A percentile compares a stretch with the other conserved stretches of the same genome.
phyloP scores from a whole-genome alignment of 2,329 filamentous ascomycete genomes.

The Sphaerulina musiva region DNA sequence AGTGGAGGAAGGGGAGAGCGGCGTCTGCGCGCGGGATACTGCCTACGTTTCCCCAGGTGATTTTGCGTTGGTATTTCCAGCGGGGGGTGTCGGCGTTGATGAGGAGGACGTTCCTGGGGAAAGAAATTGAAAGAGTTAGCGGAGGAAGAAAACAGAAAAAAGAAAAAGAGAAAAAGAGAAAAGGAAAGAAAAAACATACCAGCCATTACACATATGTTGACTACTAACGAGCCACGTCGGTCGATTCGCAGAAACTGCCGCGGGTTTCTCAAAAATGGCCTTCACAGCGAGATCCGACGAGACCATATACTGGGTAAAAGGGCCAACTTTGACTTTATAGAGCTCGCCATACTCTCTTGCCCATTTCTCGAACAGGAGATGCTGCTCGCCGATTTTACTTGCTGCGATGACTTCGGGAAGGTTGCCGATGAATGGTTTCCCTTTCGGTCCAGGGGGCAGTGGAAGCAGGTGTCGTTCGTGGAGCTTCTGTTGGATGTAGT shows the following conservation, averaged over 20 bases:
- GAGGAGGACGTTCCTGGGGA: conserved; percentile 1
- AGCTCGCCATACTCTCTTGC: conserved; percentile 7
- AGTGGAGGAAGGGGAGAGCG: conserved; percentile 1
- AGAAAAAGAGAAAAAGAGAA: no score
- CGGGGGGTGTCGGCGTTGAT: conserved; percentile 8
- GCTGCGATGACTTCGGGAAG: conserved; percentile 2
- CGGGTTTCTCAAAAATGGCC: conserved; percentile 8
- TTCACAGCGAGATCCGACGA: conserved; percentile 9
- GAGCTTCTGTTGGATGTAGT: not conserved
- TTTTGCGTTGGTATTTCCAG: conserved; percentile 10
- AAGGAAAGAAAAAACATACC: not conserved
- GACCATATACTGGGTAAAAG: conserved; percentile 9
- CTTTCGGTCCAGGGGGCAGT: conserved; percentile 1
- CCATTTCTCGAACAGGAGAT: conserved; percentile 6
- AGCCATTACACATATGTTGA: conserved; percentile 10
- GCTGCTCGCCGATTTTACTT: conserved; percentile 6
- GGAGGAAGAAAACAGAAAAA: no score
- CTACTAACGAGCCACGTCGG: conserved; percentile 9
- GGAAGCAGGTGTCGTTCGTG: not conserved
- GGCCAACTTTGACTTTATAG: conserved; percentile 8
- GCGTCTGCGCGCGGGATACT: conserved; percentile 8
- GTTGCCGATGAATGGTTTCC: not conserved
- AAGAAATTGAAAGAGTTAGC: no score
- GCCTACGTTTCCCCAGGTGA: conserved; percentile 6
- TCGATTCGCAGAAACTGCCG: conserved; percentile 3